These are phyloP conservation scores for Nosema bombycis DNA, from an alignment of 371 early-diverging fungal species.

Conservation along the genomic window DNA sequence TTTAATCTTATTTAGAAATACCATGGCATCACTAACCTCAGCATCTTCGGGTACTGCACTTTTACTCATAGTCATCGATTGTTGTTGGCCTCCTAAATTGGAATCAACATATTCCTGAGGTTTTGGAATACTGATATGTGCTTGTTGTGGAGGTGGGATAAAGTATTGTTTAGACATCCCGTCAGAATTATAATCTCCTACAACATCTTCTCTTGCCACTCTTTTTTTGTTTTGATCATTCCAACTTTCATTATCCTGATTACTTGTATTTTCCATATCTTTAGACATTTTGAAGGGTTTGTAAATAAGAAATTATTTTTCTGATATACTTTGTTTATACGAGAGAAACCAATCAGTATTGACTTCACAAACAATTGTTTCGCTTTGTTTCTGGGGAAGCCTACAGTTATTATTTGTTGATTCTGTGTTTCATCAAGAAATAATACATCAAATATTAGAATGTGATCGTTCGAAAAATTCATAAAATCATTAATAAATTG, in stretches of 20 bases:
- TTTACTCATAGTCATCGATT: not conserved
- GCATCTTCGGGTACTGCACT: slow-evolving; percentile 45
- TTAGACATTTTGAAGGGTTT: slow-evolving; percentile 17
- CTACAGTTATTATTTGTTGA: too few relatives aligned
- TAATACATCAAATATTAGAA: too few relatives aligned
- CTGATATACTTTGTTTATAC: not conserved
- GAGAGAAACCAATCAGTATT: not conserved
- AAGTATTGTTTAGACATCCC: not conserved
- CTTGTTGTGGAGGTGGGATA: not conserved
- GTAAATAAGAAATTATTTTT: not conserved
- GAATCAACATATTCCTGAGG: not conserved
- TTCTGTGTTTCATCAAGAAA: too few relatives aligned
- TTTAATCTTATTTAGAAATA: slow-evolving; percentile 91
- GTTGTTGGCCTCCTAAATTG: not conserved
- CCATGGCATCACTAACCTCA: slow-evolving; percentile 75
- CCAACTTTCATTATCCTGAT: slow-evolving; percentile 37
- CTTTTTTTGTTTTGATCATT: slow-evolving; percentile 12
- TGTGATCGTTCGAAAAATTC: too few relatives aligned
- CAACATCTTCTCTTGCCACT: not conserved
- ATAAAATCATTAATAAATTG: too few relatives aligned
- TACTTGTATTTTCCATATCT: slow-evolving; percentile 23
- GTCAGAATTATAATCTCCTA: not conserved
- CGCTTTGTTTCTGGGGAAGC: too few relatives aligned
- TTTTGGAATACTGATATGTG: not conserved
- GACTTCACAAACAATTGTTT: not conserved